Percentiles rank a stretch among this genome's conserved stretches.
phyloP scores from a whole-genome alignment of 768 basidiomycete genomes.

The Lactarius indigo region DNA sequence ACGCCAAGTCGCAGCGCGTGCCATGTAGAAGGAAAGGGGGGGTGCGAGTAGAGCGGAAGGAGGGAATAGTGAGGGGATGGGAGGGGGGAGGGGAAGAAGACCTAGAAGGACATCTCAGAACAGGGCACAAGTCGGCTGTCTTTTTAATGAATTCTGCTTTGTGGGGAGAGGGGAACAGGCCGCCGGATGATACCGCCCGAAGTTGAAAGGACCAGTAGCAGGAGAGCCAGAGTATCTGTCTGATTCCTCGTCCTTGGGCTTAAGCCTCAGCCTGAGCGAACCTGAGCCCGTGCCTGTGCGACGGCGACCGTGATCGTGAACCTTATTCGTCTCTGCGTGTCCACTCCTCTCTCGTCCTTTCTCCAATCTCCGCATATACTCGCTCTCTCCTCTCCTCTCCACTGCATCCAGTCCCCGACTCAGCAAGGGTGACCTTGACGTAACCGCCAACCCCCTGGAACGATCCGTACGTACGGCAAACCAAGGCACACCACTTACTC shows the following conservation, averaged over 20 bases:
- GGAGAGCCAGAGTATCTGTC: neutral
- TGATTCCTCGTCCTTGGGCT: neutral
- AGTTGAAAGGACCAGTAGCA: neutral
- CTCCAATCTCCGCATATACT: constrained; percentile 42
- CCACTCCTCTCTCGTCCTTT: constrained; percentile 26
- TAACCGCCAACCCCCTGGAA: constrained; percentile 17
- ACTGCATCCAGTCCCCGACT: constrained; percentile 5
- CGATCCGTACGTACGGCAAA: constrained; percentile 1
- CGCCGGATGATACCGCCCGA: constrained; percentile 10
- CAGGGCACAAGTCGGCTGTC: constrained; percentile 17
- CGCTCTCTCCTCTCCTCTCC: constrained; percentile 29
- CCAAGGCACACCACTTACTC: constrained; percentile 5
- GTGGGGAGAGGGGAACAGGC: constrained; percentile 2
- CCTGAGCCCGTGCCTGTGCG: neutral
- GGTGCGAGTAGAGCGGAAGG: constrained; percentile 13
- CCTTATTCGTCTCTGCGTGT: neutral
- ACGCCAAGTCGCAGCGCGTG: constrained; percentile 23
- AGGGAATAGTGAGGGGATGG: constrained; percentile 5
- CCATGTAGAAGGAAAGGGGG: constrained; percentile 7
- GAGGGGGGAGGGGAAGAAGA: constrained; percentile 13
- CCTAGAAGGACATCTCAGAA: constrained; percentile 17
- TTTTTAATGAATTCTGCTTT: constrained; percentile 28
- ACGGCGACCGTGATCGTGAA: neutral
- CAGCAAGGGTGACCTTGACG: constrained; percentile 22
- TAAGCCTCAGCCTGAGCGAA: neutral